These are phyloP conservation scores for Poteriospumella lacustris DNA, from an alignment of 108 stramenopile genomes.

Conservation along the genomic window DNA sequence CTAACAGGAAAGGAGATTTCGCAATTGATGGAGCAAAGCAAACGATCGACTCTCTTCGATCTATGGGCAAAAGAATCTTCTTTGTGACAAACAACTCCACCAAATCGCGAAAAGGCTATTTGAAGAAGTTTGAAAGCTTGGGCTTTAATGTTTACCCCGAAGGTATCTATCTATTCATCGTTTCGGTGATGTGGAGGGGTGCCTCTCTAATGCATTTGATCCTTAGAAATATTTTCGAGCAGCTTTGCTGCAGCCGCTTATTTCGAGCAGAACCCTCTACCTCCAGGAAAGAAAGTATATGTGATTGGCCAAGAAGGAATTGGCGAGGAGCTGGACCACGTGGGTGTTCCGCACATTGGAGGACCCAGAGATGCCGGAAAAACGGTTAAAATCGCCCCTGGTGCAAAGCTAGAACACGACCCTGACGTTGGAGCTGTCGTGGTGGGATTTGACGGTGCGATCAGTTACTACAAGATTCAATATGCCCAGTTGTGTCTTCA, in stretches of 20 bases:
- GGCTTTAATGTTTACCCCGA: conserved; percentile 67
- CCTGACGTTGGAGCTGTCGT: conserved; percentile 85
- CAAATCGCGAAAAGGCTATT: conserved; percentile 65
- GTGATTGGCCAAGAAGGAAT: conserved; percentile 42
- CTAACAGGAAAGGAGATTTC: not conserved
- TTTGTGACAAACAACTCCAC: conserved; percentile 98
- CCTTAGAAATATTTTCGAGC: conserved; percentile 75
- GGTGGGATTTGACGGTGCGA: conserved; percentile 85
- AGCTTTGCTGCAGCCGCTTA: conserved; percentile 94
- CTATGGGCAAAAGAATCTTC: conserved; percentile 83
- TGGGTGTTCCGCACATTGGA: conserved; percentile 85
- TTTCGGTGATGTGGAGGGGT: not conserved
- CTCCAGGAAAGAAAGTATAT: conserved; percentile 86
- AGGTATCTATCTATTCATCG: not conserved
- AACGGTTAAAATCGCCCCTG: conserved; percentile 76
- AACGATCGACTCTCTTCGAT: conserved; percentile 55
- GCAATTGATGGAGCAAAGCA: not conserved
- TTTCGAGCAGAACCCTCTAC: conserved; percentile 71
- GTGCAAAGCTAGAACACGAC: conserved; percentile 75
- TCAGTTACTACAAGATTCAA: conserved; percentile 99
- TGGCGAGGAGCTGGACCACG: conserved; percentile 64
- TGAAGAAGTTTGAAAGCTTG: conserved; percentile 12
- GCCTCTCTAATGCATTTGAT: not conserved
- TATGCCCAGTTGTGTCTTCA: conserved; percentile 95
- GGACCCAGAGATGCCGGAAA: conserved; percentile 80